A percentile compares a stretch with the other conserved stretches of the same genome.
Evolutionary conservation across 2,329 filamentous ascomycete species (phyloP).

Genomic region (Pseudogymnoascus sp.): DNA sequence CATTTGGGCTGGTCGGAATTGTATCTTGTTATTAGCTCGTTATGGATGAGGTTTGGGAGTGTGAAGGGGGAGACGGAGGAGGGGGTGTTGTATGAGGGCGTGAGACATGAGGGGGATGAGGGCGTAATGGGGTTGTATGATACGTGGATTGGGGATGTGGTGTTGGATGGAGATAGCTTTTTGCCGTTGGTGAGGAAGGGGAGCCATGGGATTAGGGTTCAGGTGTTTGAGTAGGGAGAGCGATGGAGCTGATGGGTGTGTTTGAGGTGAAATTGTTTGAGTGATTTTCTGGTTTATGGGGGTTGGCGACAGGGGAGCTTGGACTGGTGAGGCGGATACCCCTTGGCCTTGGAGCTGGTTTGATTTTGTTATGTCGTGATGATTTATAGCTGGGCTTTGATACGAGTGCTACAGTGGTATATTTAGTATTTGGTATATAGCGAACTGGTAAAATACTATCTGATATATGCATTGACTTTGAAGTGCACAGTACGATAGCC

Average conservation of each 20-base stretch:
- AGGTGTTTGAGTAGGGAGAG: neutral
- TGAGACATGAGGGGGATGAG: constrained; percentile 17
- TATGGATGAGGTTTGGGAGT: constrained; percentile 18
- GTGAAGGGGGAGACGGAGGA: neutral
- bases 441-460: neutral
- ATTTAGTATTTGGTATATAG: neutral
- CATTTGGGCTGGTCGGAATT: constrained; percentile 21
- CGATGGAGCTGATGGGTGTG: neutral
- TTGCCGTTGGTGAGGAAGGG: neutral
- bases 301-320: neutral
- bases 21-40: constrained; percentile 16
- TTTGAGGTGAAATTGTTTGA: neutral
- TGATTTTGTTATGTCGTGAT: neutral
- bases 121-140: constrained; percentile 24
- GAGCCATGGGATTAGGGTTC: constrained; percentile 2
- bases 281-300: neutral
- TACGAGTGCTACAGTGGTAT: neutral
- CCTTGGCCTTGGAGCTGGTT: neutral
- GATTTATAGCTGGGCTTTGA: neutral
- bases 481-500: too few species aligned
- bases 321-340: neutral
- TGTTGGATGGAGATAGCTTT: constrained; percentile 19
- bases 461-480: too few species aligned
- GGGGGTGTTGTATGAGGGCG: constrained; percentile 11
- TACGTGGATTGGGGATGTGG: constrained; percentile 22